phyloP scores from a whole-genome alignment of 2,329 filamentous ascomycete species.

The Neopestalotiopsis rosae region DNA sequence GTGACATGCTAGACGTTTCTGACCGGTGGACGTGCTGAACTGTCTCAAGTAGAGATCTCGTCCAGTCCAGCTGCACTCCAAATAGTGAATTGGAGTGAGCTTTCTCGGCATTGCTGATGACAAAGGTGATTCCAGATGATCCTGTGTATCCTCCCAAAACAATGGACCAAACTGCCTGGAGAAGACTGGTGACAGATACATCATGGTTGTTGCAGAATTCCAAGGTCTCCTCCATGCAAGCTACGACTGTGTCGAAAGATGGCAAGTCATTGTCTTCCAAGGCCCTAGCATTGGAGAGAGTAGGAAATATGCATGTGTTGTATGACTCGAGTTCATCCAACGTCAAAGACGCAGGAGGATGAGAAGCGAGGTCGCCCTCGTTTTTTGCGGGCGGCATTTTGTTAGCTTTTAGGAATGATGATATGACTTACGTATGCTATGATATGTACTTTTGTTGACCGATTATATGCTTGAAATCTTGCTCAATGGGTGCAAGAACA shows the following conservation, averaged over 20 bases:
- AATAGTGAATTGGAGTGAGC: background rate
- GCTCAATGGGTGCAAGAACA: background rate
- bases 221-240: background rate
- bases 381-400: constrained; percentile 7
- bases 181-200: background rate
- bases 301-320: constrained; percentile 12
- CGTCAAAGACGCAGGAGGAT: background rate
- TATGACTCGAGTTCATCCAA: constrained; percentile 1
- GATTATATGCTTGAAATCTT: background rate
- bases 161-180: background rate
- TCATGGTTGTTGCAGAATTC: constrained; percentile 6
- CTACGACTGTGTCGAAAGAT: constrained; percentile 2
- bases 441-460: background rate
- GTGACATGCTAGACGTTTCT: background rate
- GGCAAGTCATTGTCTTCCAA: background rate
- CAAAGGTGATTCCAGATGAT: background rate
- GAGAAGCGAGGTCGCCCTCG: background rate
- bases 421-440: constrained; percentile 5
- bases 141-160: constrained; percentile 8
- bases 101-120: too few species aligned
- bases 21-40: background rate
- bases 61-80: constrained; percentile 6
- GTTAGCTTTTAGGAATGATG: background rate
- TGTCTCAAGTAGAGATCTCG: constrained; percentile 1
- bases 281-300: background rate